Conservation (phyloP, 2,329 filamentous ascomycete genomes). For the Clonostachys rhizophaga region DNA sequence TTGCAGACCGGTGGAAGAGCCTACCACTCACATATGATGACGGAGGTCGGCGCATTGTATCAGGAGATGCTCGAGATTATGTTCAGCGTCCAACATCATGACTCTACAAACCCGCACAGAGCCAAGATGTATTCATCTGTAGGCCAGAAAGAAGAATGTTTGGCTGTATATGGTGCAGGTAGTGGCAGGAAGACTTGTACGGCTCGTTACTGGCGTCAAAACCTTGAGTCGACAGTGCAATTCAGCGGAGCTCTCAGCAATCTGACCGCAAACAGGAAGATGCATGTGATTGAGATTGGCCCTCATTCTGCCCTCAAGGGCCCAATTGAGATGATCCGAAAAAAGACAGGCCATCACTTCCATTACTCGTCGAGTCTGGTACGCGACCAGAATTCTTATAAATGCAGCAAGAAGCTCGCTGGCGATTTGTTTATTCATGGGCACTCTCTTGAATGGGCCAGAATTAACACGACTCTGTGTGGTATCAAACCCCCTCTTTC, state of each 20-base stretch:
- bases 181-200: background rate
- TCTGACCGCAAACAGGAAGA: slow-evolving; percentile 8
- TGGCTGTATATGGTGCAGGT: background rate
- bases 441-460: background rate
- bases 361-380: background rate
- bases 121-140: slow-evolving; percentile 1
- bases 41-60: slow-evolving; percentile 14
- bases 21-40: slow-evolving; percentile 34
- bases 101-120: background rate
- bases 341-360: slow-evolving; percentile 11
- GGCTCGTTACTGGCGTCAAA: slow-evolving; percentile 7
- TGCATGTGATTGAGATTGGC: slow-evolving; percentile 10
- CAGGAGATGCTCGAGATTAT: slow-evolving; percentile 3
- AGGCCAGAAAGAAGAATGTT: background rate
- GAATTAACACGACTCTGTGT: background rate
- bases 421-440: slow-evolving; percentile 2
- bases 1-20: slow-evolving; percentile 27
- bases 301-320: slow-evolving; percentile 7
- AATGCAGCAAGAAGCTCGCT: background rate
- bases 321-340: slow-evolving; percentile 18
- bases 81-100: slow-evolving; percentile 7
- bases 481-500: slow-evolving; percentile 18
- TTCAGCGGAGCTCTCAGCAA: slow-evolving; percentile 4
- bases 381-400: background rate
- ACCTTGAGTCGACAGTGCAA: slow-evolving; percentile 7